These are phyloP conservation scores for Podila epicladia DNA, from an alignment of 192 early-diverging fungal species.

Conservation along the genomic window DNA sequence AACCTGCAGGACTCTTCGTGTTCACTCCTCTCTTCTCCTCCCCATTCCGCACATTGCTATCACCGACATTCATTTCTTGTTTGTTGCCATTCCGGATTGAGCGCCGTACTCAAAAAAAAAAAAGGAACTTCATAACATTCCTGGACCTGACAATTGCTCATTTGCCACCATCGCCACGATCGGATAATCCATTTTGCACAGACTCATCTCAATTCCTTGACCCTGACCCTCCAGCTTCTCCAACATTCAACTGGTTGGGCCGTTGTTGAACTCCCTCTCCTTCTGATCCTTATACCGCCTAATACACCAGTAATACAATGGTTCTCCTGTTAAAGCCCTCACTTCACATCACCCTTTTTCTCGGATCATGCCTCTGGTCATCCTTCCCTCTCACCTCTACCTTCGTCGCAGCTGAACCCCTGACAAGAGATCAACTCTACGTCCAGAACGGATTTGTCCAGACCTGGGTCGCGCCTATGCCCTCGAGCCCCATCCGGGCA, in stretches of 20 bases:
- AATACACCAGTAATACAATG: too few relatives aligned
- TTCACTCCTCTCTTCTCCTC: background rate
- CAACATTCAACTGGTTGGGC: too few relatives aligned
- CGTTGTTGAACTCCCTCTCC: background rate
- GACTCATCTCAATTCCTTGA: too few relatives aligned
- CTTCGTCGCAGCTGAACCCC: conserved; percentile 8
- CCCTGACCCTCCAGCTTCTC: too few relatives aligned
- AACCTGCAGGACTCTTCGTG: too few relatives aligned
- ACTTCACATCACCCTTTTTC: background rate
- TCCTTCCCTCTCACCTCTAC: background rate
- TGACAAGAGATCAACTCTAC: conserved; percentile 37
- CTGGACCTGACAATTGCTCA: too few relatives aligned
- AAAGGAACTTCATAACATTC: too few relatives aligned
- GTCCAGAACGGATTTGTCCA: conserved; percentile 33
- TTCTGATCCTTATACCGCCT: background rate
- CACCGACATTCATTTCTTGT: too few relatives aligned
- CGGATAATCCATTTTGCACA: too few relatives aligned
- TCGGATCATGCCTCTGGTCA: conserved; percentile 26
- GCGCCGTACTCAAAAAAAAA: too few relatives aligned
- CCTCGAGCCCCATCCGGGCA: conserved; percentile 5
- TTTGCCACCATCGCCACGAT: too few relatives aligned
- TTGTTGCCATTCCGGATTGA: too few relatives aligned
- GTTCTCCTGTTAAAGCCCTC: background rate
- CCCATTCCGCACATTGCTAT: background rate
- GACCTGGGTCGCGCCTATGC: conserved; percentile 56